Base-by-base conservation (phyloP, 352 stramenopile genomes). In the Phytopythium mirpurense region DNA sequence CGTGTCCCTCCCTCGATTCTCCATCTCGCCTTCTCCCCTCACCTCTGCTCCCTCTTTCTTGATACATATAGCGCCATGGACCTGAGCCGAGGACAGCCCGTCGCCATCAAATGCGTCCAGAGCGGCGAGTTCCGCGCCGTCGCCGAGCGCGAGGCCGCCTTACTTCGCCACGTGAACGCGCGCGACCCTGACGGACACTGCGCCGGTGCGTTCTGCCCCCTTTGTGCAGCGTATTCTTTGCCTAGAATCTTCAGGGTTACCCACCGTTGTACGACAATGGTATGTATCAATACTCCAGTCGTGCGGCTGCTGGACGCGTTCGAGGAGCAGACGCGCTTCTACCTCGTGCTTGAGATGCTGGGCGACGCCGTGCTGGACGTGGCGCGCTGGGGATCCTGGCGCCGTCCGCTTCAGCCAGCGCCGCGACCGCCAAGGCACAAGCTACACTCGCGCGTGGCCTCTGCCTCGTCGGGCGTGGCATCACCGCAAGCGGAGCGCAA, bases 311-410 rank as follows among this genome's bases (percentile, higher is more conserved):
- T 86, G 8, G 67, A 78, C 58, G 71, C 63, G 41, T 91, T 91
- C 60, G 62, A 67, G 32, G 66, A 88, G 43, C 61, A 70, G 5
- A 63, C 54, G 10, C 76, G 75, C 45, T 72, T 82, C 35, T 89
- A 76, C 37, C 70, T 91, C 34, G 81, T 89, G 53, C 50, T 91
- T 26, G 81, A 91, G 65, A 65, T 86, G 32, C 59, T 91, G 34
- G 78, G 70, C 19, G 45, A 72, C 19, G 61, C 78, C 10, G 97
- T 99, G 61, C 71, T 99, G 36, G 97, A 98, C 56, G 93, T 98
- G 63, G 68, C 96, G 9, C 69, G 94, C 12, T 95, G 93, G 68
- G 96, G 97, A 36, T 93, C 86, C 46, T 89, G 95, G 67, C 96
- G 92, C 66, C 76, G 92, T 44, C 93, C 98, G 67, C 86, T 97